Evolutionary conservation across 169 alveolate genomes (phyloP).

Genomic region (Eimeria praecox): DNA sequence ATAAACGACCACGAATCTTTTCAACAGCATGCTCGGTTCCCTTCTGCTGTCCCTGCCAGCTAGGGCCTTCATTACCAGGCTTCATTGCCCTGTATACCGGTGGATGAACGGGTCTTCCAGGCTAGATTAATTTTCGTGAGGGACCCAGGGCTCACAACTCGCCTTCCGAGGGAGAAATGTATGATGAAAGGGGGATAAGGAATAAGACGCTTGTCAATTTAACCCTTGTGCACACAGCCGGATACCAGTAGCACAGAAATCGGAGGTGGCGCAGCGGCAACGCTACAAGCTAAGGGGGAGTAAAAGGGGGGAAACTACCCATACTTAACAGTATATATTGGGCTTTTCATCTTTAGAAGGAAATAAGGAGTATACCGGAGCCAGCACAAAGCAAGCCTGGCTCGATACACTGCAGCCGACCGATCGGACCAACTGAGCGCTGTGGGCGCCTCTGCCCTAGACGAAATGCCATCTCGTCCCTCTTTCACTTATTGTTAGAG

Average conservation of each 20-base stretch:
- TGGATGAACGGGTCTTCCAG: neutral
- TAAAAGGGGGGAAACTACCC: neutral
- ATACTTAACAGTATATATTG: neutral
- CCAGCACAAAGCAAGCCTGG: neutral
- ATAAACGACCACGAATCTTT: too few species aligned
- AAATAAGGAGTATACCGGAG: neutral
- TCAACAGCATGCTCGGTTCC: neutral
- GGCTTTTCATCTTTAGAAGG: neutral
- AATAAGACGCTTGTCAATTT: neutral
- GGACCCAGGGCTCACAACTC: neutral
- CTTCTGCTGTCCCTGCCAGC: constrained; percentile 21
- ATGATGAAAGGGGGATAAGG: neutral
- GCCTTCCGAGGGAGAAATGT: neutral
- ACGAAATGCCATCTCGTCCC: neutral
- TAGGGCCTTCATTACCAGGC: neutral
- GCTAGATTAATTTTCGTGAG: neutral
- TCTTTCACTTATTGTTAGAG: neutral
- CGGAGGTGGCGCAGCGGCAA: too few species aligned
- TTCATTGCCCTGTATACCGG: neutral
- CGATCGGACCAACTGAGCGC: neutral
- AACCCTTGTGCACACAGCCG: neutral
- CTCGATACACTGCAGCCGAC: constrained; percentile 11
- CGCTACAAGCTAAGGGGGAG: too few species aligned
- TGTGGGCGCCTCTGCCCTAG: neutral
- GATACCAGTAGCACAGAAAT: neutral